Evolutionary conservation across 495 filamentous ascomycete genomes (phyloP).

Genomic region (Bacidia rubella): DNA sequence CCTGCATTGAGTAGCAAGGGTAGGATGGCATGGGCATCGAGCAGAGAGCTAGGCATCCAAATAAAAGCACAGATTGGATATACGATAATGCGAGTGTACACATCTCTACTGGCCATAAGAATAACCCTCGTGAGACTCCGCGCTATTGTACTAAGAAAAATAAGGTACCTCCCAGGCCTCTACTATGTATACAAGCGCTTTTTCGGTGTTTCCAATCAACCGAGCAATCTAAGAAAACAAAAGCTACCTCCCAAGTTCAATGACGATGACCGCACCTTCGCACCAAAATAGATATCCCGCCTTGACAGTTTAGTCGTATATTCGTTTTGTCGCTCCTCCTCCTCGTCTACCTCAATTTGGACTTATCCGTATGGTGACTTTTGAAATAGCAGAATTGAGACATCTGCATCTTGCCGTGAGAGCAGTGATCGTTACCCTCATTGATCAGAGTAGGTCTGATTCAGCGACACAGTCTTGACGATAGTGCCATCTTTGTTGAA

Average conservation of each 20-base stretch:
- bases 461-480: slow-evolving; percentile 14
- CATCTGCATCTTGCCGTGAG: too few species aligned
- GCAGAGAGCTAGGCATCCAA: too few species aligned
- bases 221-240: neutral
- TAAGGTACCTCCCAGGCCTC: neutral
- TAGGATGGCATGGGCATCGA: neutral
- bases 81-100: too few species aligned
- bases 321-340: neutral
- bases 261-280: neutral
- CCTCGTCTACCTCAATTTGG: neutral
- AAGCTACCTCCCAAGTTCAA: neutral
- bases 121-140: too few species aligned
- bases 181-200: neutral
- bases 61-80: too few species aligned
- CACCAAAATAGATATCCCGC: neutral
- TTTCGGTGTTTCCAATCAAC: neutral
- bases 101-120: too few species aligned
- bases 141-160: too few species aligned
- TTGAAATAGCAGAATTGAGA: too few species aligned
- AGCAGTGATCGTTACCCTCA: too few species aligned
- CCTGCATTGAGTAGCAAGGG: neutral
- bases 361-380: neutral
- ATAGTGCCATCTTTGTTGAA: slow-evolving; percentile 9
- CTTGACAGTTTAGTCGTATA: neutral
- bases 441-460: slow-evolving; percentile 6